Percentiles rank a stretch among this genome's conserved stretches.
Evolutionary conservation across 352 stramenopile genomes (phyloP).

Genomic region (Stephanocyclus meneghinianus): DNA sequence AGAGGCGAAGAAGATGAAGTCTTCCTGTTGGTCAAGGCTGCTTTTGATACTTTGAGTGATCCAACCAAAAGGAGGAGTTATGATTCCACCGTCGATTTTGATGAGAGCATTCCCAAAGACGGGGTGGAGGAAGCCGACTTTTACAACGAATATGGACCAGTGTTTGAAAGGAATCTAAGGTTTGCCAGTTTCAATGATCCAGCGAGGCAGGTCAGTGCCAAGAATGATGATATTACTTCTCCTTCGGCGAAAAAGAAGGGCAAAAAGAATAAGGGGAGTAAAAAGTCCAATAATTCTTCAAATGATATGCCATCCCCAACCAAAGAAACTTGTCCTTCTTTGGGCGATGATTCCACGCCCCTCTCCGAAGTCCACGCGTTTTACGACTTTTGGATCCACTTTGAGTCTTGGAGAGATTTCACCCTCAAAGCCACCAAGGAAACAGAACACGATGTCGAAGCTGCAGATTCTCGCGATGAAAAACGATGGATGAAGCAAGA

Average conservation of each 20-base stretch:
- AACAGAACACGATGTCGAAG: conserved; percentile 77
- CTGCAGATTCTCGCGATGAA: conserved; percentile 82
- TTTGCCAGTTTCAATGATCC: conserved; percentile 79
- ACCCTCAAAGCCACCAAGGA: conserved; percentile 66
- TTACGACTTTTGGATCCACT: conserved; percentile 87
- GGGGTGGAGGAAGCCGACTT: conserved; percentile 77
- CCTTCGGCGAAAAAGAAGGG: conserved; percentile 25
- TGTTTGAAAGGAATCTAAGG: conserved; percentile 84
- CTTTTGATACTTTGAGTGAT: conserved; percentile 84
- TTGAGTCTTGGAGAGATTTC: conserved; percentile 86
- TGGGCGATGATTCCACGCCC: conserved; percentile 81
- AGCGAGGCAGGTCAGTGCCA: conserved; percentile 27
- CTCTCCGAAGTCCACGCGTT: conserved; percentile 83
- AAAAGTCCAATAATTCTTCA: conserved; percentile 14
- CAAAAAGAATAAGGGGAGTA: conserved; percentile 28
- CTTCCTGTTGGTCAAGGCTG: conserved; percentile 85
- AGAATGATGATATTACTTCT: conserved; percentile 5
- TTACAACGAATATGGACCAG: conserved; percentile 78
- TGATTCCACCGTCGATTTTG: conserved; percentile 83
- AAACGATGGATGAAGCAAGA: conserved; percentile 87
- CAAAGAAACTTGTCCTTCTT: conserved; percentile 42
- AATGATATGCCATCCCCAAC: not conserved
- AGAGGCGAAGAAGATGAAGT: conserved; percentile 82
- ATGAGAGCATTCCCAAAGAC: conserved; percentile 82
- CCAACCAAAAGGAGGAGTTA: conserved; percentile 79